Conservation (phyloP, 257 asterid genomes). For the Asclepias syriaca region DNA sequence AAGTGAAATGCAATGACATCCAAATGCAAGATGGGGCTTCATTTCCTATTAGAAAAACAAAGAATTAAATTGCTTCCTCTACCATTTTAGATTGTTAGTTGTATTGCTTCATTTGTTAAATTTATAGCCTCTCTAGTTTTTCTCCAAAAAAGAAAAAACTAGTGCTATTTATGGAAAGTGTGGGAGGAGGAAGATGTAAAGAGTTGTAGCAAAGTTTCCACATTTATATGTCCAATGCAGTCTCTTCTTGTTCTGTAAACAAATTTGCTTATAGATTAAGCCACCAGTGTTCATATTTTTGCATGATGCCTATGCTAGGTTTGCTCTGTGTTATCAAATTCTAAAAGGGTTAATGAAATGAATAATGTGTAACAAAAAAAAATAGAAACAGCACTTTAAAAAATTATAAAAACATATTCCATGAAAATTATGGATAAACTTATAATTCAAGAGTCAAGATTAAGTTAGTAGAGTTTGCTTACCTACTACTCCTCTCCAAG, state of each 20-base stretch:
- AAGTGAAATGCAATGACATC: conserved; percentile 26
- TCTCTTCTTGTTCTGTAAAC: background rate
- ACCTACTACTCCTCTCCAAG: too few species aligned
- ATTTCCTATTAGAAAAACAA: background rate
- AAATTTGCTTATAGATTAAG: background rate
- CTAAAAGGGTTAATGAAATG: too few species aligned
- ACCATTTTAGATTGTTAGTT: background rate
- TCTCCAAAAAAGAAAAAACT: background rate
- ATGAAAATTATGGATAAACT: too few species aligned
- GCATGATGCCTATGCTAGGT: too few species aligned
- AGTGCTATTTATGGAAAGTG: background rate
- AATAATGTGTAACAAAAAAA: too few species aligned
- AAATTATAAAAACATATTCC: too few species aligned
- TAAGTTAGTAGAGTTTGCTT: too few species aligned
- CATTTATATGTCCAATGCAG: background rate
- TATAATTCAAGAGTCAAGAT: too few species aligned
- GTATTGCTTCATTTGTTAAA: conserved; percentile 4
- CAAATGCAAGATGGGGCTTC: background rate
- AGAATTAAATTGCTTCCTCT: background rate
- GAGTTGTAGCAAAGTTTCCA: background rate
- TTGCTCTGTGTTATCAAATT: too few species aligned
- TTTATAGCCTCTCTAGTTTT: background rate
- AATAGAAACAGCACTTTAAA: too few species aligned
- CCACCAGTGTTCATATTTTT: background rate
- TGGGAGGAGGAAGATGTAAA: background rate